Conservation (phyloP, 2,329 filamentous ascomycete species). For the Beauveria varroae region DNA sequence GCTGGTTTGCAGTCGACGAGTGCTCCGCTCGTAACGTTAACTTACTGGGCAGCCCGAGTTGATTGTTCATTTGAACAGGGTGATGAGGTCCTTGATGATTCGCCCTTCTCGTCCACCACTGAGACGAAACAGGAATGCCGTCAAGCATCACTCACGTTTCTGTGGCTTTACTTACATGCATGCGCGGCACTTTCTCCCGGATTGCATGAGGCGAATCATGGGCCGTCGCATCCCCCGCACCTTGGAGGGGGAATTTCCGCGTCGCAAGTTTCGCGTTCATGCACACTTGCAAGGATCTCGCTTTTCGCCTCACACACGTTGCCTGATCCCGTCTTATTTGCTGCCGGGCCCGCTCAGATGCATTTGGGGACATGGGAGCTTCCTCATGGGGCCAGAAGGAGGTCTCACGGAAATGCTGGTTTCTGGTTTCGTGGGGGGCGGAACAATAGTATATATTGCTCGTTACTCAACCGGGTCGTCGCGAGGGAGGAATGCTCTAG, state of each 20-base stretch:
- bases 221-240: not conserved
- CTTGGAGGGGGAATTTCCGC: not conserved
- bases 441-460: not conserved
- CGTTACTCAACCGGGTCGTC: not conserved
- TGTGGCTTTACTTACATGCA: slow-evolving; percentile 1
- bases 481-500: not conserved
- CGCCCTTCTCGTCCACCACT: not conserved
- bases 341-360: not conserved
- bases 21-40: slow-evolving; percentile 10
- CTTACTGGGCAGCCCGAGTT: not conserved
- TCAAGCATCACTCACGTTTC: not conserved
- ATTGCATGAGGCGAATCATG: slow-evolving; percentile 1
- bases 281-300: not conserved
- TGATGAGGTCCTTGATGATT: no score
- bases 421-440: not conserved
- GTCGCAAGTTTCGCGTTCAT: not conserved
- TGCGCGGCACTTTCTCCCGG: not conserved
- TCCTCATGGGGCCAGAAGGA: not conserved
- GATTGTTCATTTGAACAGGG: not conserved
- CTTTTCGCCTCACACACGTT: no score
- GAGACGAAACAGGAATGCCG: not conserved
- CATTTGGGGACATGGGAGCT: not conserved
- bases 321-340: not conserved
- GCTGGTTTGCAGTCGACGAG: not conserved
- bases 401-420: not conserved